These are phyloP conservation scores for Botryotinia convoluta DNA, from an alignment of 2,329 filamentous ascomycete species.

Conservation along the genomic window DNA sequence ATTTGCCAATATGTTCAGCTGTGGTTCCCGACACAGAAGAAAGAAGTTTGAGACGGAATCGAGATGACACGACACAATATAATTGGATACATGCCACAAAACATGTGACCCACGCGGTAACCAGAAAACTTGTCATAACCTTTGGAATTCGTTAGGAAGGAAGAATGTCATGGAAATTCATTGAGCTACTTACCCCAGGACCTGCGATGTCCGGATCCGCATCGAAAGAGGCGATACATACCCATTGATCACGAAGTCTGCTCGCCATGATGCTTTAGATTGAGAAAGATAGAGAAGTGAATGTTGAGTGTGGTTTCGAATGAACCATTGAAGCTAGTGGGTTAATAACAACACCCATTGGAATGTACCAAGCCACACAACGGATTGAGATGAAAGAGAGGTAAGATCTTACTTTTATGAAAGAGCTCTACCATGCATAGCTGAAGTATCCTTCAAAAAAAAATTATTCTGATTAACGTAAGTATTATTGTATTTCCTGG, in stretches of 20 bases:
- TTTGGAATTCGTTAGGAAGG: slow-evolving; percentile 6
- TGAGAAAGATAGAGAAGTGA: background rate
- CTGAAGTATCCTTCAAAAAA: background rate
- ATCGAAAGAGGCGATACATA: slow-evolving; percentile 14
- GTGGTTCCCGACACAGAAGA: slow-evolving; percentile 1
- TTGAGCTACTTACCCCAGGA: slow-evolving; percentile 20
- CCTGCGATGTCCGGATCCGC: slow-evolving; percentile 24
- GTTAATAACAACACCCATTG: background rate
- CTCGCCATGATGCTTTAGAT: background rate
- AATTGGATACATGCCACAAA: slow-evolving; percentile 21
- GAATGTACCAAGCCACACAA: slow-evolving; percentile 13
- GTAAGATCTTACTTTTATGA: background rate
- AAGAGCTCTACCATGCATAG: background rate
- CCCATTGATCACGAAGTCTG: slow-evolving; percentile 2
- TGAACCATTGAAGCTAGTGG: background rate
- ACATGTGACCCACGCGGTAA: slow-evolving; percentile 23
- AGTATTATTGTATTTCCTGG: background rate
- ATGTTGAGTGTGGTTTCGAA: background rate
- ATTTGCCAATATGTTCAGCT: slow-evolving; percentile 16
- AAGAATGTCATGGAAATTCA: background rate
- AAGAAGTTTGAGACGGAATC: slow-evolving; percentile 5
- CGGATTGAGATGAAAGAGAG: background rate
- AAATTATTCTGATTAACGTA: background rate
- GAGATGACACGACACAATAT: slow-evolving; percentile 19
- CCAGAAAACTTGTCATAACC: slow-evolving; percentile 22